A percentile compares a stretch with the other conserved stretches of the same genome.
Conservation (phyloP, 192 early-diverging fungal species). For the Fimicolochytrium jonesii region DNA sequence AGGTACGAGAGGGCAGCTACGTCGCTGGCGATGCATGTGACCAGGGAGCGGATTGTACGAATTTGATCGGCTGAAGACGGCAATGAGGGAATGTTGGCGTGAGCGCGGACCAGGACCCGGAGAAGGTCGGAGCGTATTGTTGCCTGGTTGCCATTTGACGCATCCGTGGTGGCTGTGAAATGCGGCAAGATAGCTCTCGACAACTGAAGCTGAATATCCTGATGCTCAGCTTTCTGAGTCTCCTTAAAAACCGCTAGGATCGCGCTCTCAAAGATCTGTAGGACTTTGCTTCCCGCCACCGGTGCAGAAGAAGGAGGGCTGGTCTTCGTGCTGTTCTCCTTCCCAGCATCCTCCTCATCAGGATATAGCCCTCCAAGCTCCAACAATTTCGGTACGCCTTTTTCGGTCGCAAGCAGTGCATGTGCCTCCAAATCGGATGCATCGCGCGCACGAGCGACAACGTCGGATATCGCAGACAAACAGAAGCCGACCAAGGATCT, state of each 20-base stretch:
- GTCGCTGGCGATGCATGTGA: not conserved
- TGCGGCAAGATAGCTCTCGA: not conserved
- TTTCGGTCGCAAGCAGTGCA: not conserved
- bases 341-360: not conserved
- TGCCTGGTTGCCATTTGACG: not conserved
- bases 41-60: not conserved
- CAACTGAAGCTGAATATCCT: not conserved
- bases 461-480: not conserved
- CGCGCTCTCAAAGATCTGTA: conserved; percentile 7
- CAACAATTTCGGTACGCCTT: conserved; percentile 6
- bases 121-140: conserved; percentile 2
- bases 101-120: not conserved
- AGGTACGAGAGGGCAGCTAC: not conserved
- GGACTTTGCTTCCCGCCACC: conserved; percentile 17
- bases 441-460: not conserved
- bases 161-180: not conserved
- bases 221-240: not conserved
- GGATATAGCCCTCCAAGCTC: conserved; percentile 12
- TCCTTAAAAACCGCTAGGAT: not conserved
- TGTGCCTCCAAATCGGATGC: not conserved
- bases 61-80: not conserved
- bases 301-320: not conserved
- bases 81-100: not conserved
- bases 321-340: not conserved
- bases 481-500: not conserved